Evolutionary conservation across 805 yeast genomes (phyloP).

Genomic region (Candida tallmaniae): DNA sequence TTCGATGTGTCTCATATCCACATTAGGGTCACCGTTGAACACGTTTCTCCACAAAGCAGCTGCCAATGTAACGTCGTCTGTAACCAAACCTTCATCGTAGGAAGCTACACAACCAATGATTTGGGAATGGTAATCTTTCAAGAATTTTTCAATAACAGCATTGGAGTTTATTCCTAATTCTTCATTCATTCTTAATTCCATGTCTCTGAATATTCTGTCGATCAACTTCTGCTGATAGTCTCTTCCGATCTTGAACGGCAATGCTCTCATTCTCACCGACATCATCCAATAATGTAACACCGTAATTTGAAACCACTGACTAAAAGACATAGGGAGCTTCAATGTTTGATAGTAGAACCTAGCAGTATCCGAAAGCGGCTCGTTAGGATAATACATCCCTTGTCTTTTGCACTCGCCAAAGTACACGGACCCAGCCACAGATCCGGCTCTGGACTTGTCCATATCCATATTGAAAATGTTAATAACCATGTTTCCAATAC

Average conservation of each 20-base stretch:
- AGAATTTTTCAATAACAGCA: conserved; percentile 75
- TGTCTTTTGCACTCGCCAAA: conserved; percentile 84
- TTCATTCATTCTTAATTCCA: conserved; percentile 78
- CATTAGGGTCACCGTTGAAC: conserved; percentile 77
- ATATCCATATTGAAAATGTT: conserved; percentile 70
- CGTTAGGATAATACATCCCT: conserved; percentile 73
- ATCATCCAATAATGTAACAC: conserved; percentile 90
- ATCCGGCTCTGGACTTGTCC: conserved; percentile 91
- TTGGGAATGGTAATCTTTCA: conserved; percentile 88
- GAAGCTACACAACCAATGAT: conserved; percentile 84
- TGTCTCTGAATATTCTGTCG: conserved; percentile 84
- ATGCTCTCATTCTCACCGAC: conserved; percentile 90
- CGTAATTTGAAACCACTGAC: conserved; percentile 96
- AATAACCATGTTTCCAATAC: conserved; percentile 62
- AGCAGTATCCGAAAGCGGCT: conserved; percentile 68
- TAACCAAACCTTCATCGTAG: conserved; percentile 85
- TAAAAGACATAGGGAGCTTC: conserved; percentile 77
- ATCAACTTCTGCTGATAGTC: conserved; percentile 89
- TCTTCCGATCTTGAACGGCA: conserved; percentile 86
- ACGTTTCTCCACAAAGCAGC: conserved; percentile 87
- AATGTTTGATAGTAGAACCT: conserved; percentile 81
- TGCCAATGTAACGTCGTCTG: conserved; percentile 74
- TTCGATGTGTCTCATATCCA: conserved; percentile 80
- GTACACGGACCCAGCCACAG: conserved; percentile 87
- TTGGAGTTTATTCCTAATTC: conserved; percentile 83